Evolutionary conservation across 805 yeast species (phyloP), one percentile per base, ranked within the genome.

Genomic region (Ogataea pilisensis): DNA sequence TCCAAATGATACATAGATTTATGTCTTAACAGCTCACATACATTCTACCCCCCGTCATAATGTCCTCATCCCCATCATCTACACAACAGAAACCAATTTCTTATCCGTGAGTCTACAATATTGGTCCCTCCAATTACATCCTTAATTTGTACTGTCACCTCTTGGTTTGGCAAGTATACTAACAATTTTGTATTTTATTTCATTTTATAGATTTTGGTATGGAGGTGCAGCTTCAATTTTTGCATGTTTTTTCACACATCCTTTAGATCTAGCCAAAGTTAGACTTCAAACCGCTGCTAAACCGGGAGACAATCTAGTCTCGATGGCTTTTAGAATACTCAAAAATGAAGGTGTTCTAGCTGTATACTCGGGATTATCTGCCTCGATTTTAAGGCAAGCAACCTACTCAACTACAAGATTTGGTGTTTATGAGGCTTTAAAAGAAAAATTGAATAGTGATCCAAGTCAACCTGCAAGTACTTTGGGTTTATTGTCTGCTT

Each of bases 351-450:
- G 87, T 8, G 50, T 69, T n/a, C 54, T 73, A 33, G 85, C 83
- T 27, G 71, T 85, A n/a, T 87, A 88, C 57, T 77, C 86, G 1
- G 96, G 96, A 1, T 69, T 87, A 31, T 76, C 85, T 41, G 96
- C 96, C 1, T 82, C 93, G 2, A 61, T 88, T 31, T 66, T 87
- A 41, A 76, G 96, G 58, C 96, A 88, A 63, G 93, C 87, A 2
- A 86, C 96, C 2, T 87, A 88, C 59, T 85, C 95, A 1, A 81
- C 95, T 2, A 81, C 88, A 1, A 69, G 96, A 57, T 87, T 87
- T 55, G 96, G 95, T 31, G 76, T 81, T n/a, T 87, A 87, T 61
- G 96, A 87, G 59, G 70, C 69, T 43, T 66, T 86, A 53, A 87
- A 87, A 54, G 87, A 81, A 34, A 60, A 64, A 24, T 61, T 69